Base-by-base conservation (phyloP, 768 basidiomycete genomes). In the Naganishia friedmannii region DNA sequence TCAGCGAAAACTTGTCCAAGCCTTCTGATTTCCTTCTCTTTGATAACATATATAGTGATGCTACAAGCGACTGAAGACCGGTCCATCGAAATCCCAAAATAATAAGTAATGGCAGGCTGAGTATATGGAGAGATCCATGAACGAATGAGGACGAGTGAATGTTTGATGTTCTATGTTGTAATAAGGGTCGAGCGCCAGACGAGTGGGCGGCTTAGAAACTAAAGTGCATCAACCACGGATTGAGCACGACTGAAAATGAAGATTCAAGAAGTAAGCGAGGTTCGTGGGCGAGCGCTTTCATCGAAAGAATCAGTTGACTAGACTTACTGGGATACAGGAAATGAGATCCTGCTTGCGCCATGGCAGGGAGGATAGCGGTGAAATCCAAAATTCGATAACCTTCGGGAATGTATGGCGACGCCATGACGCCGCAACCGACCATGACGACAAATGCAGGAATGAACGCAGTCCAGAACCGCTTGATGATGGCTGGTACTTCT, bases 401-500 rank as follows among this genome's bases (percentile, higher is more conserved):
- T 1, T 77, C 57, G 0, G 90, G 88, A 1, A 92, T 84, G 19
- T 88, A 51, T 2, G 80, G 72, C 0, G 80, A 82, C 15, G 82
- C 75, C 46, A 91, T 82, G 37, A 93, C 73, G 19, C 57, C 57
- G 57, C 57, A 58, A 9, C 57, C 57, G 15, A 58, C 21, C 31
- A 58, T 34, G 17, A 58, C 57, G 57, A 39, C 12, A 17, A 58
- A 58, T 3, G 57, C 31, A 7, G 57, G 57, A 69, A 87, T 79
- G 78, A 92, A 88, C 53, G 79, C 83, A 37, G 74, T 75, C 85
- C 89, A 88, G 83, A 91, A 94, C 3, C 91, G 88, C 73, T 87
- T 87, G 77, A 89, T 83, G 77, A 94, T 92, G 68, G 87, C 86
- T 0, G 93, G 93, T 12, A 93, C 87, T 79, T 95, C 92, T 68